These are phyloP conservation scores for Candida nanaspora DNA, from an alignment of 805 yeast genomes.

Conservation along the genomic window DNA sequence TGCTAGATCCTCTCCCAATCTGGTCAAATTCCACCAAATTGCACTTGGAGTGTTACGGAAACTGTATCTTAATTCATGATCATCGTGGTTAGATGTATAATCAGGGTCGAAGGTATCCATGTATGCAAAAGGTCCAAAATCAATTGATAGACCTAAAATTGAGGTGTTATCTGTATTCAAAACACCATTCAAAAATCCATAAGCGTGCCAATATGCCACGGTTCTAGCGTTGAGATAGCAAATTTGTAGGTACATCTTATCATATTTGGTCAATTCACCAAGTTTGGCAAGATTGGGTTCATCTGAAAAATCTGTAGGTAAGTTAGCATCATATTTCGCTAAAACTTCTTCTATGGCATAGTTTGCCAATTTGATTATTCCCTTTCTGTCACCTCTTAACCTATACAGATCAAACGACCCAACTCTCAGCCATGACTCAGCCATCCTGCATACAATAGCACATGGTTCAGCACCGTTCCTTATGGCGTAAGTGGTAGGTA, in stretches of 20 bases:
- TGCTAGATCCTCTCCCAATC: slow-evolving; percentile 78
- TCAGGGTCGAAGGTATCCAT: slow-evolving; percentile 78
- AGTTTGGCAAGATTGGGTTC: slow-evolving; percentile 19
- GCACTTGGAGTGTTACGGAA: slow-evolving; percentile 80
- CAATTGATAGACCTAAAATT: slow-evolving; percentile 79
- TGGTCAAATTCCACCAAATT: slow-evolving; percentile 88
- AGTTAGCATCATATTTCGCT: slow-evolving; percentile 26
- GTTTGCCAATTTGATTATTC: slow-evolving; percentile 57
- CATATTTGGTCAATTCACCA: slow-evolving; percentile 50
- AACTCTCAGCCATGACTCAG: slow-evolving; percentile 79
- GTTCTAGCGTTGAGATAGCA: slow-evolving; percentile 67
- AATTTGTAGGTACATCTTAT: slow-evolving; percentile 62
- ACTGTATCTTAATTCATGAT: slow-evolving; percentile 60
- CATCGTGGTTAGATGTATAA: slow-evolving; percentile 89
- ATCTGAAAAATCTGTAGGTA: slow-evolving; percentile 20
- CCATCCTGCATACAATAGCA: slow-evolving; percentile 78
- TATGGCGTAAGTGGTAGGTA: slow-evolving; percentile 74
- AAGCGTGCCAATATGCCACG: slow-evolving; percentile 82
- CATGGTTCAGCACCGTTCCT: slow-evolving; percentile 69
- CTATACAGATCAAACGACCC: slow-evolving; percentile 85
- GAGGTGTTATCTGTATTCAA: slow-evolving; percentile 93
- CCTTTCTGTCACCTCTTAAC: slow-evolving; percentile 60
- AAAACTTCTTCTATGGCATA: slow-evolving; percentile 65
- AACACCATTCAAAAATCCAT: slow-evolving; percentile 92
- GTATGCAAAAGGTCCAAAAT: slow-evolving; percentile 92